A percentile compares a stretch with the other conserved stretches of the same genome.
Evolutionary conservation across 2,329 filamentous ascomycete genomes (phyloP).

Genomic region (Fusarium sp.): DNA sequence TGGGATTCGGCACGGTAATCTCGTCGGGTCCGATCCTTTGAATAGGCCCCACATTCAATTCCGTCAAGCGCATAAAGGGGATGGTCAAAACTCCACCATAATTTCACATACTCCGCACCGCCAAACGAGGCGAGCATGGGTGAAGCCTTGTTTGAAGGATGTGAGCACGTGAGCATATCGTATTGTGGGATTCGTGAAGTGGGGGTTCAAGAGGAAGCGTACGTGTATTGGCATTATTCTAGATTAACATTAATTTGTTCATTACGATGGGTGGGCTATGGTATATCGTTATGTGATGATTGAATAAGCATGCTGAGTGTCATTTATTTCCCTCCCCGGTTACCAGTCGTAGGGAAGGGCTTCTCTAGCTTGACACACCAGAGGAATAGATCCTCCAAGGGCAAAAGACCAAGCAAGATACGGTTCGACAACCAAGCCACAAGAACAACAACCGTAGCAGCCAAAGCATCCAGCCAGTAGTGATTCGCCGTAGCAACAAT

Average conservation of each 20-base stretch:
- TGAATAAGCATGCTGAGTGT: neutral
- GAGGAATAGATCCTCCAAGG: conserved; percentile 74
- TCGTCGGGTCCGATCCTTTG: neutral
- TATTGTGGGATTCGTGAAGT: conserved; percentile 4
- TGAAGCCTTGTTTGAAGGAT: neutral
- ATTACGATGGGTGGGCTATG: neutral
- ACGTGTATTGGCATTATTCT: neutral
- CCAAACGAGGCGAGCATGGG: neutral
- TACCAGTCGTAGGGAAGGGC: conserved; percentile 64
- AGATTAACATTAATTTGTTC: conserved; percentile 8
- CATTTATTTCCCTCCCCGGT: conserved; percentile 30
- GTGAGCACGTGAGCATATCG: conserved; percentile 2
- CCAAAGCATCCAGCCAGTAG: conserved; percentile 74
- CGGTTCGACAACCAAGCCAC: conserved; percentile 67
- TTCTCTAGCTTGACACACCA: conserved; percentile 73
- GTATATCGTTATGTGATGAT: conserved; percentile 6
- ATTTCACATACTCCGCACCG: neutral
- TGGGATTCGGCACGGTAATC: neutral
- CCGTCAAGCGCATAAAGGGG: neutral
- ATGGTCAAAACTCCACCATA: neutral
- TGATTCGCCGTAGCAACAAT: conserved; percentile 73
- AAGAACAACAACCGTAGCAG: conserved; percentile 70
- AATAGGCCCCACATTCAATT: neutral
- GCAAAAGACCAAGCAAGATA: conserved; percentile 68
- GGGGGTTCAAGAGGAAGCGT: neutral